Base-by-base conservation (phyloP, 805 yeast species). In the Candida boidinii region DNA sequence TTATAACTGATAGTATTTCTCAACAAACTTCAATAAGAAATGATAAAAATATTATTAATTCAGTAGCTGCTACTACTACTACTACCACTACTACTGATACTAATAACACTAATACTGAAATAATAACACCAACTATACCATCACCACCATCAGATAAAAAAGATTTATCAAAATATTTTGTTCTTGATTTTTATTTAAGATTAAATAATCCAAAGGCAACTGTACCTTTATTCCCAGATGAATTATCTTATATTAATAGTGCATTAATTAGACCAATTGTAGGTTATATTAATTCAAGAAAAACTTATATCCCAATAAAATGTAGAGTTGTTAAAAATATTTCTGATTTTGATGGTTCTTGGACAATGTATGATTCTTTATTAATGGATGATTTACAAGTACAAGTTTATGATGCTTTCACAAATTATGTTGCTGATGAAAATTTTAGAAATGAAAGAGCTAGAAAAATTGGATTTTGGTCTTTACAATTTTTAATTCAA, bases 241-340 rank as follows among this genome's bases (percentile, higher is more conserved):
- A 88, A 41, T 62, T 92, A 35, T 81, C 90, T n/a, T 88, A 90
- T 46, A 75, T 87, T 42, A 92, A 92, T 57, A 82, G 81, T 53
- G 96, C 98, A 1, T 63, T 92, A 36, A 81, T 92, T 33, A 66
- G 95, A 41, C 98, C 98, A 0, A 88, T 92, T 51, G 95, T 92
- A 17, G 96, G 88, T 1, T 92, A 90, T 55, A 90, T 92, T 52
- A 92, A 92, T 53, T 81, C 92, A 23, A 71, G 83, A 38, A 83
- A 84, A 48, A 86, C 97, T 0, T 83, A 79, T 48, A 88, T 92
- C 38, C 96, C 95, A 28, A 77, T 90, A 37, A 68, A 76, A 39
- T 85, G 95, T 49, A 73, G 86, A 4, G 76, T 92, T 7, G 79
- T 80, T 22, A 92, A 92, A 51, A 70, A 74, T 28, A 58, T 87